Evolutionary conservation across 768 basidiomycete genomes (phyloP).

Genomic region (Suillus discolor): DNA sequence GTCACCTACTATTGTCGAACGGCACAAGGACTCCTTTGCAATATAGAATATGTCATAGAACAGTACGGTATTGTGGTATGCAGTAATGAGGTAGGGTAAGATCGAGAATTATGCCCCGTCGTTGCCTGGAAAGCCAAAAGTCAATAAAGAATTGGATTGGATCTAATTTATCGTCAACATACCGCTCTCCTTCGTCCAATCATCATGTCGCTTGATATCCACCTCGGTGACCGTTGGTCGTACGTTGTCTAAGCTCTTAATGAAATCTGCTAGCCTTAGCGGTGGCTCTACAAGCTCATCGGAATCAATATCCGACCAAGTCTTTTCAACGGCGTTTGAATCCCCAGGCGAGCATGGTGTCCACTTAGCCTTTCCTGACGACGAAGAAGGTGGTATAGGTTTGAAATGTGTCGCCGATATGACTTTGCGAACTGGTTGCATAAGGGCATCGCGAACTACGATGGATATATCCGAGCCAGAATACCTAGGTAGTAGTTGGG

Average conservation of each 20-base stretch:
- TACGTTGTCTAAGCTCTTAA: slow-evolving; percentile 75
- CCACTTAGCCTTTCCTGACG: slow-evolving; percentile 55
- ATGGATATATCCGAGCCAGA: slow-evolving; percentile 96
- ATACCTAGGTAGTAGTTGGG: slow-evolving; percentile 49
- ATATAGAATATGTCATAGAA: slow-evolving; percentile 1
- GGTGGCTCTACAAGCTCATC: slow-evolving; percentile 92
- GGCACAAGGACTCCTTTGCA: background rate
- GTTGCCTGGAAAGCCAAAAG: slow-evolving; percentile 22
- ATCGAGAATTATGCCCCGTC: slow-evolving; percentile 32
- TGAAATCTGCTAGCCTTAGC: slow-evolving; percentile 75
- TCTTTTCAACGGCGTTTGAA: slow-evolving; percentile 78
- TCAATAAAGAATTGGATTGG: background rate
- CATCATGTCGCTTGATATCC: slow-evolving; percentile 83
- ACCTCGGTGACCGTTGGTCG: slow-evolving; percentile 87
- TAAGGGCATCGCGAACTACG: slow-evolving; percentile 93
- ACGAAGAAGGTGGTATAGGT: slow-evolving; percentile 36
- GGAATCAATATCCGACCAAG: slow-evolving; percentile 85
- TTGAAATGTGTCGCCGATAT: slow-evolving; percentile 96
- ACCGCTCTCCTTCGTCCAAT: slow-evolving; percentile 88
- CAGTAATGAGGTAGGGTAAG: slow-evolving; percentile 9
- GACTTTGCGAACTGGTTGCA: slow-evolving; percentile 98
- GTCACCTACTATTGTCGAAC: background rate
- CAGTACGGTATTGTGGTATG: slow-evolving; percentile 1
- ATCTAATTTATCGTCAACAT: slow-evolving; percentile 28
- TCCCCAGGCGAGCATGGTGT: slow-evolving; percentile 98